These are phyloP conservation scores for Dactylellina drechsleri DNA, from an alignment of 2,329 filamentous ascomycete species.

Conservation along the genomic window DNA sequence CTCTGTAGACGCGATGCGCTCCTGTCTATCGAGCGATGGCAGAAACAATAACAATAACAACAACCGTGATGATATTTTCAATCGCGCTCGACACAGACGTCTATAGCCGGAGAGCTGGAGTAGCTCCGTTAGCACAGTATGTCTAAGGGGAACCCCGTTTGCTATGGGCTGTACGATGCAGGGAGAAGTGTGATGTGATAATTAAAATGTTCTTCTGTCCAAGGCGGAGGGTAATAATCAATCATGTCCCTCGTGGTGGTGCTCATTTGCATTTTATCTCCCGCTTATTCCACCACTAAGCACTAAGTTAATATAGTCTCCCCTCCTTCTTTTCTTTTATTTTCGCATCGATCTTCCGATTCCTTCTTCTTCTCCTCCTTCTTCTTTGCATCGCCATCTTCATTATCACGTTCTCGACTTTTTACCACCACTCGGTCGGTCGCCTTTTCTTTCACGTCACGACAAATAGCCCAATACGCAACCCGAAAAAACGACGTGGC, in stretches of 20 bases:
- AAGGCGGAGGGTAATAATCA: slow-evolving; percentile 19
- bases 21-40: neutral
- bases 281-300: too few relatives aligned
- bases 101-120: neutral
- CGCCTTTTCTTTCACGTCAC: too few relatives aligned
- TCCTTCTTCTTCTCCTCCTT: slow-evolving; percentile 5
- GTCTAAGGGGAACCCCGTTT: neutral
- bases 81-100: neutral
- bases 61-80: neutral
- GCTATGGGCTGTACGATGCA: neutral
- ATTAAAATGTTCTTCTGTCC: slow-evolving; percentile 12
- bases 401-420: neutral
- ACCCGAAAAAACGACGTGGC: too few relatives aligned
- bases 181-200: slow-evolving; percentile 10
- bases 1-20: slow-evolving; percentile 23
- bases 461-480: too few relatives aligned
- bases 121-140: neutral
- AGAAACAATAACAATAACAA: slow-evolving; percentile 11
- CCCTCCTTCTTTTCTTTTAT: slow-evolving; percentile 9
- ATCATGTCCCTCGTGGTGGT: neutral
- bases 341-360: slow-evolving; percentile 14
- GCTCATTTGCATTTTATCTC: too few relatives aligned
- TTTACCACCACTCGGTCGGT: too few relatives aligned
- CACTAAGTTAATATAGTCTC: too few relatives aligned
- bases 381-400: neutral